Evolutionary conservation across 2,329 filamentous ascomycete species (phyloP), one percentile per base, ranked within the genome.

Genomic region (Lachnellula hyalina): DNA sequence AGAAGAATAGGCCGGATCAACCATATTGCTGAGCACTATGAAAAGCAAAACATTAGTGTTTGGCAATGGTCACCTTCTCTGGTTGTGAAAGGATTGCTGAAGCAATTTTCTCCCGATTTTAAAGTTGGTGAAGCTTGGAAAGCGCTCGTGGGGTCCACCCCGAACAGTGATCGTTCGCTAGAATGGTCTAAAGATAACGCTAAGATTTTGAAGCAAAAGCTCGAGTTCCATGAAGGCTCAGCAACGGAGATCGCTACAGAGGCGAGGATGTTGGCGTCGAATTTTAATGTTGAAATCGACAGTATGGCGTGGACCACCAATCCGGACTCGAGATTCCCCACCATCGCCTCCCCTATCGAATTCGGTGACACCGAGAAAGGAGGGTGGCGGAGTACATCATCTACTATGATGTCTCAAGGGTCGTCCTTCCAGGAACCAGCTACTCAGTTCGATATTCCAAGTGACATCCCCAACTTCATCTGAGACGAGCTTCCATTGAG

Each of bases 401-500:
- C 25, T n/a, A 19, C 19, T 5, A 23, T 42, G 11, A 36, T 51
- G 14, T 41, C 42, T 15, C 41, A 34, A 23, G 23, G 21, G 9
- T 53, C 48, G n/a, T 50, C 51, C n/a, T 44, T 28, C 15, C 50
- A 23, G 17, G 35, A 41, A 19, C 48, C 51, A 11, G 35, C 28
- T 14, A 4, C 50, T 4, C 35, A 21, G 6, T 32, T 17, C 23
- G 46, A 32, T 15, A 50, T 53, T 23, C 12, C 28, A 8, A 11
- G 34, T 21, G 25, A 17, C n/a, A 35, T 17, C 14, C 25, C 54
- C 2, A 56, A 52, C n/a, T 56, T 56, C 35, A 49, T 56, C 34
- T 56, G 23, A 52, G 15, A 17, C 23, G 14, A n/a, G 21, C 34
- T 61, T 88, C 82, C 83, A 90, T 87, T 32, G 71, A 69, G 49